phyloP scores from a whole-genome alignment of 495 filamentous ascomycete genomes.

The Xylaria longipes region DNA sequence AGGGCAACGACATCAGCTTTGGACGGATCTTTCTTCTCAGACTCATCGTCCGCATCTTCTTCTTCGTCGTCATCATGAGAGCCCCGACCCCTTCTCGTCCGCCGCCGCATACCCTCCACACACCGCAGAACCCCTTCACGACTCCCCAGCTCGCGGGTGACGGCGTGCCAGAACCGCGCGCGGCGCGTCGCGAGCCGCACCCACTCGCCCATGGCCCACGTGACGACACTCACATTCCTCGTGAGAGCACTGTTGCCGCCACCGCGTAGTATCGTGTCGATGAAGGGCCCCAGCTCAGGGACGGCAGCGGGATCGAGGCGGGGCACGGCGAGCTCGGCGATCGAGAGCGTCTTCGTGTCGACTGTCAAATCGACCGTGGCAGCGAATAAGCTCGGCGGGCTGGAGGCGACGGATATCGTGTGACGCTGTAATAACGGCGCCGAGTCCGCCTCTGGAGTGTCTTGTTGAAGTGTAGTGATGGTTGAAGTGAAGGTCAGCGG shows the following conservation, averaged over 20 bases:
- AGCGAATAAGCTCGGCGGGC: slow-evolving; percentile 50
- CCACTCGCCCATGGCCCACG: slow-evolving; percentile 63
- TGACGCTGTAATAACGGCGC: slow-evolving; percentile 49
- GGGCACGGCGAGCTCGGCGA: slow-evolving; percentile 49
- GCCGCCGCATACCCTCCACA: slow-evolving; percentile 35
- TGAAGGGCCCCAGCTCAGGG: slow-evolving; percentile 50
- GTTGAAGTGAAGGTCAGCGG: slow-evolving; percentile 59
- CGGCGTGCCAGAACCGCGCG: slow-evolving; percentile 53
- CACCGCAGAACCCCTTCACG: slow-evolving; percentile 37
- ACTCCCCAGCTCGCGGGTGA: slow-evolving; percentile 49
- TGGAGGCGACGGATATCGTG: slow-evolving; percentile 45
- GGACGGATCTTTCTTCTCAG: background rate
- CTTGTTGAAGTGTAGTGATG: slow-evolving; percentile 47
- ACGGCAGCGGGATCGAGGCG: slow-evolving; percentile 49
- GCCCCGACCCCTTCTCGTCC: slow-evolving; percentile 28
- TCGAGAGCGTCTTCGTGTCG: slow-evolving; percentile 47
- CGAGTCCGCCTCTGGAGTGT: slow-evolving; percentile 28
- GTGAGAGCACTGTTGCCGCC: slow-evolving; percentile 37
- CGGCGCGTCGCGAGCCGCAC: slow-evolving; percentile 50
- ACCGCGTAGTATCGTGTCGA: slow-evolving; percentile 37
- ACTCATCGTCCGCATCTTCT: slow-evolving; percentile 16
- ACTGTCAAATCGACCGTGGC: slow-evolving; percentile 56
- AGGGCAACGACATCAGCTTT: slow-evolving; percentile 44
- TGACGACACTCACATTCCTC: slow-evolving; percentile 53
- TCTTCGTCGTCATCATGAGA: slow-evolving; percentile 27